A percentile compares a stretch with the other conserved stretches of the same genome.
Conservation (phyloP, 306 rosid genomes). For the Mimosa bimucronata region DNA sequence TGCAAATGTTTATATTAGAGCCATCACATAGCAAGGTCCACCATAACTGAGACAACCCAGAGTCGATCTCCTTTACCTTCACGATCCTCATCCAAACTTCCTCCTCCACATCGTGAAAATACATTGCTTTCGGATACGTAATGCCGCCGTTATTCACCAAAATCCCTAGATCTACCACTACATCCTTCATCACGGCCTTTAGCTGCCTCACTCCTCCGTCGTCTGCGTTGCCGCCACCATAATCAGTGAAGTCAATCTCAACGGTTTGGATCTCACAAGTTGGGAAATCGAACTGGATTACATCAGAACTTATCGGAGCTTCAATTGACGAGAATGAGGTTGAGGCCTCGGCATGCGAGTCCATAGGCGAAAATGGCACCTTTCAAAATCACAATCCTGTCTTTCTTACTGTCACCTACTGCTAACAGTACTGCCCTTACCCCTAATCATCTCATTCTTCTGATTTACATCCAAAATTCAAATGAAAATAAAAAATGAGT, state of each 20-base stretch:
- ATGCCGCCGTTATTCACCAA: conserved; percentile 76
- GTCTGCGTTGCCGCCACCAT: conserved; percentile 38
- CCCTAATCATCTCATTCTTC: too few species aligned
- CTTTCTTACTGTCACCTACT: conserved; percentile 52
- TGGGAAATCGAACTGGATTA: conserved; percentile 47
- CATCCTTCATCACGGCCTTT: conserved; percentile 41
- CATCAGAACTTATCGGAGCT: conserved; percentile 50
- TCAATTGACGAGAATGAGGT: conserved; percentile 70
- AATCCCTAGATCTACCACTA: conserved; percentile 56
- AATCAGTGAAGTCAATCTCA: conserved; percentile 62
- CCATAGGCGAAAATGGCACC: conserved; percentile 35
- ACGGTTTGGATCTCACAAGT: conserved; percentile 31
- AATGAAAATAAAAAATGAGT: too few species aligned
- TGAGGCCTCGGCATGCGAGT: conserved; percentile 42
- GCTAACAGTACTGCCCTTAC: conserved; percentile 58
- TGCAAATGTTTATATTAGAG: too few species aligned
- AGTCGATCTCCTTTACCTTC: conserved; percentile 63
- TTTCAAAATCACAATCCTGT: too few species aligned
- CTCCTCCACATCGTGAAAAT: conserved; percentile 70
- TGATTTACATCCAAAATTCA: too few species aligned
- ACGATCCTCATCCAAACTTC: conserved; percentile 65
- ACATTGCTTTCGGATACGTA: conserved; percentile 61
- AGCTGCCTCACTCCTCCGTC: conserved; percentile 34
- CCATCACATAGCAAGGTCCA: too few species aligned
- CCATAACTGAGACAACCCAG: too few species aligned